These are phyloP conservation scores for Puya raimondii DNA, from an alignment of 176 grass and related monocot species.

Conservation along the genomic window DNA sequence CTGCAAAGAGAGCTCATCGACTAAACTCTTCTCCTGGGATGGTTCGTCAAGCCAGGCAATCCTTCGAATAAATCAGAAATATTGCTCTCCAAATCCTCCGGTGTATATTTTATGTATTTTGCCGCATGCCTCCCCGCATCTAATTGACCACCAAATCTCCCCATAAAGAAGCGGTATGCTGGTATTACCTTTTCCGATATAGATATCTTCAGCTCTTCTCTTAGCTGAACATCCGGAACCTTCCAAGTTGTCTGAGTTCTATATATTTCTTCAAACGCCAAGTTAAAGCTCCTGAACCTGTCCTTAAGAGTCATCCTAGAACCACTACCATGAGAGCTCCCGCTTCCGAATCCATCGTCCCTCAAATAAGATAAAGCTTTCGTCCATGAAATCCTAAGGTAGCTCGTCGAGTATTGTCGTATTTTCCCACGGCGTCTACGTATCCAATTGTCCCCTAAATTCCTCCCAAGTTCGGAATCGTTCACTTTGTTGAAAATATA, in stretches of 20 bases:
- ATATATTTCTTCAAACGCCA: constrained; percentile 82
- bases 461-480: constrained; percentile 80
- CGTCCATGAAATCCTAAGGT: constrained; percentile 84
- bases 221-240: constrained; percentile 71
- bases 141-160: constrained; percentile 67
- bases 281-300: constrained; percentile 87
- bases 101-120: constrained; percentile 73
- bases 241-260: constrained; percentile 85
- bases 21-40: constrained; percentile 50
- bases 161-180: constrained; percentile 88
- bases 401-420: constrained; percentile 70
- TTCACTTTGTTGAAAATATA: constrained; percentile 84
- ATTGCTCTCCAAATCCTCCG: constrained; percentile 82
- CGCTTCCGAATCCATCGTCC: constrained; percentile 69
- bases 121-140: constrained; percentile 59
- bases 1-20: background rate
- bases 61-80: constrained; percentile 86
- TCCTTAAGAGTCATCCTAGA: constrained; percentile 78
- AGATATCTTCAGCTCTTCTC: constrained; percentile 94
- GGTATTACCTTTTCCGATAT: constrained; percentile 92
- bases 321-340: constrained; percentile 37
- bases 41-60: constrained; percentile 45
- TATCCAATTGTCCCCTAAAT: constrained; percentile 87
- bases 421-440: constrained; percentile 58
- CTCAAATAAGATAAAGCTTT: constrained; percentile 77